Base-by-base conservation (phyloP, 208 protist species). In the Crithidia bombi region DNA sequence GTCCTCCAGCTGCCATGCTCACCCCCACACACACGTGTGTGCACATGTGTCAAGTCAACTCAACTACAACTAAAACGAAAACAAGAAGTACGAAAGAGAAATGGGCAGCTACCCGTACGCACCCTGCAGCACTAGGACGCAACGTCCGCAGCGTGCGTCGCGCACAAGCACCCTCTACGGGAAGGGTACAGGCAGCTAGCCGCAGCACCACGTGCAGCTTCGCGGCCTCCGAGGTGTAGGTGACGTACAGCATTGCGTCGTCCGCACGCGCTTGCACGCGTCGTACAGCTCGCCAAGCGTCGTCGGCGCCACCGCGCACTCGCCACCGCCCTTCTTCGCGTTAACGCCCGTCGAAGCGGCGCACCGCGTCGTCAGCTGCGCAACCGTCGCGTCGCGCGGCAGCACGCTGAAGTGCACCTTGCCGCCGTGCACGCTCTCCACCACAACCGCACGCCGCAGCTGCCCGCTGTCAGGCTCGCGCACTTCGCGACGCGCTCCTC, bases 221-320 rank as follows among this genome's bases (percentile, higher is more conserved):
- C 9, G 52, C 52, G 25, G 26, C 26, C 52, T 79, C 74, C 58
- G 65, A 49, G 6, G 66, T 47, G 74, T 74, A 79, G 43, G 59
- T 44, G 33, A 74, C 74, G 74, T 79, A 74, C 44, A 79, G 74
- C 66, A 79, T 74, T 65, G 62, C 74, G 74, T 79, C 74, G 58
- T 79, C 73, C 26, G 47, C 23, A 6, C 67, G 14, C 26, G 57
- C 74, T 62, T 69, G 74, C 74, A 79, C 52, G 55, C 36, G 49
- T 72, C 74, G 74, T 65, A 55, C 65, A 79, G 67, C 52, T 79
- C 67, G 46, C 74, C 74, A 23, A 79, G 51, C 65, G 59, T 58
- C 55, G 74, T 66, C 54, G 61, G 46, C 66, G 74, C 64, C 15
- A 71, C 66, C 17, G 61, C 47, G 62, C 65, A 61, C 54, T 49